These are phyloP conservation scores for Lasiodiplodia sp. DNA, from an alignment of 2,329 filamentous ascomycete genomes.

Conservation along the genomic window DNA sequence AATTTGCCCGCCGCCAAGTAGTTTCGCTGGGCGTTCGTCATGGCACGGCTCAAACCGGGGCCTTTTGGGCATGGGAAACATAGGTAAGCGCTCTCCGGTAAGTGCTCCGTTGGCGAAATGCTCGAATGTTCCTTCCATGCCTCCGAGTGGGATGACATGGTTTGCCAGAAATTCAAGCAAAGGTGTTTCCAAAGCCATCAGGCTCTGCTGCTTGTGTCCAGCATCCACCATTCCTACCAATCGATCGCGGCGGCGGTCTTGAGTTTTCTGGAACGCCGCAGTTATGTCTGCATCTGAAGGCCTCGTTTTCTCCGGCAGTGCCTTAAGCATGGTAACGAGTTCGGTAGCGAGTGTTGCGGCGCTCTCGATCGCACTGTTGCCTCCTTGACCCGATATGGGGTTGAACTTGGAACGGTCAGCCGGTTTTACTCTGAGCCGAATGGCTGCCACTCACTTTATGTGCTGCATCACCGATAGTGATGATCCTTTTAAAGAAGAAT, in stretches of 20 bases:
- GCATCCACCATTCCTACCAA: not conserved
- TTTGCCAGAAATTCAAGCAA: constrained; percentile 10
- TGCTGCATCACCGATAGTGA: constrained; percentile 51
- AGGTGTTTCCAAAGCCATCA: constrained; percentile 14
- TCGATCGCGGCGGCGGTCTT: not conserved
- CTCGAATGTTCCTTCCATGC: constrained; percentile 4
- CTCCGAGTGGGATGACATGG: constrained; percentile 19
- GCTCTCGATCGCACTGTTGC: constrained; percentile 37
- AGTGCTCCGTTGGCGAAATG: not conserved
- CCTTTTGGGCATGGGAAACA: constrained; percentile 7
- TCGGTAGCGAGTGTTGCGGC: constrained; percentile 33
- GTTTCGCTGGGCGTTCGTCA: constrained; percentile 25
- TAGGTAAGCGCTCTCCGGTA: constrained; percentile 7
- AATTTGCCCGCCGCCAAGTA: not conserved
- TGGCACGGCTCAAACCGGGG: constrained; percentile 20
- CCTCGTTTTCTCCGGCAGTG: not conserved
- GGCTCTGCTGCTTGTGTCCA: not conserved
- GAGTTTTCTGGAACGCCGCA: not conserved
- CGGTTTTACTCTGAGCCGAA: too few relatives aligned
- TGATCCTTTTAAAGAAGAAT: constrained; percentile 50
- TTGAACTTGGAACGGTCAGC: constrained; percentile 26
- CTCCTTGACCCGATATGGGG: constrained; percentile 34
- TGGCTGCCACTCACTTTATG: constrained; percentile 46
- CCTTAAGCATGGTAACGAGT: not conserved
- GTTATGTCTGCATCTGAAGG: not conserved